A percentile compares a stretch with the other conserved stretches of the same genome.
Conservation (phyloP, 2,329 filamentous ascomycete genomes). For the Ceratocystis albifundus region DNA sequence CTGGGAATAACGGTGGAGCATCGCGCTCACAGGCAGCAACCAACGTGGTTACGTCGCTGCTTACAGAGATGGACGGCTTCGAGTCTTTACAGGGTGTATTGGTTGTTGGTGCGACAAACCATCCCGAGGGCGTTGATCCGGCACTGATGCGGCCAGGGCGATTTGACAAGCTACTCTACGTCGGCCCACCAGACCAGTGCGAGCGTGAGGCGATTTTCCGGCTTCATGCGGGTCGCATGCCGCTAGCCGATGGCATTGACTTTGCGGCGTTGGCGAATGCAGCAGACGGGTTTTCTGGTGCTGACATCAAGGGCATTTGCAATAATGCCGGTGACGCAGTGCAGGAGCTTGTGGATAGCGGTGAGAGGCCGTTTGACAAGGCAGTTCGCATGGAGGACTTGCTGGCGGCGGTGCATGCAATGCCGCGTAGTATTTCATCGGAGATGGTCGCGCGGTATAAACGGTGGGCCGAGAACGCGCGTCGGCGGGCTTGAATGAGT, state of each 20-base stretch:
- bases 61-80: conserved; percentile 95
- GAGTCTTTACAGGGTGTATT: conserved; percentile 72
- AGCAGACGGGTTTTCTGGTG: conserved; percentile 73
- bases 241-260: conserved; percentile 52
- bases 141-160: conserved; percentile 76
- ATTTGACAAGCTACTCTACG: conserved; percentile 75
- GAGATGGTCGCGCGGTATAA: conserved; percentile 21
- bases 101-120: conserved; percentile 83
- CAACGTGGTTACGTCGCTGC: conserved; percentile 76
- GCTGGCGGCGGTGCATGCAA: conserved; percentile 9
- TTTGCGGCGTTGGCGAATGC: conserved; percentile 48
- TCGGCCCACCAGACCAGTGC: conserved; percentile 62
- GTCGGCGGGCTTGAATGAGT: conserved; percentile 19
- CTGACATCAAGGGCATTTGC: conserved; percentile 57
- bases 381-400: conserved; percentile 21
- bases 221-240: conserved; percentile 52
- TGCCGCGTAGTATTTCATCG: conserved; percentile 20
- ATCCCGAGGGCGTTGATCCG: conserved; percentile 73
- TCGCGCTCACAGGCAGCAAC: conserved; percentile 41
- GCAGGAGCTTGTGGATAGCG: conserved; percentile 28
- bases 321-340: conserved; percentile 36
- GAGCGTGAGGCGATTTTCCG: conserved; percentile 67
- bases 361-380: conserved; percentile 18
- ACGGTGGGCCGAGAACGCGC: conserved; percentile 18
- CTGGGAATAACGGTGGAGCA: conserved; percentile 34